Evolutionary conservation across 176 grass and related monocot genomes (phyloP), one percentile per base, ranked within the genome.

Genomic region (Juncus effusus): DNA sequence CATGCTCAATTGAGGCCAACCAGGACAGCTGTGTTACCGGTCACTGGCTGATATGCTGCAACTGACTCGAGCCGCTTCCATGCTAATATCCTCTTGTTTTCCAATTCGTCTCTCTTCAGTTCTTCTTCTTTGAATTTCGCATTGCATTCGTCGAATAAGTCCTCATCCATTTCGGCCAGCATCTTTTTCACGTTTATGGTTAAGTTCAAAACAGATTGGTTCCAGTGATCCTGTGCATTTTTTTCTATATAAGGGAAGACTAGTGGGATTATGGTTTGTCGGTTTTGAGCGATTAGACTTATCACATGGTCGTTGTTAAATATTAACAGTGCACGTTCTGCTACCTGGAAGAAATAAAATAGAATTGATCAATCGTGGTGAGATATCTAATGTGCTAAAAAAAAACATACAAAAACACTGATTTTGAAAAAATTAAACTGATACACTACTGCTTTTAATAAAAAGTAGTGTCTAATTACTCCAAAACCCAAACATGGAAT

Each of bases 261-360:
- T 8, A 89, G 60, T n/a, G 88, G 94, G 78, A 97, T 82, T 54
- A 97, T 78, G 4, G 40, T 64, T 80, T 89, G 77, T n/a, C 85
- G 78, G 51, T 97, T 97, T 51, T 92, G 88, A 2, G 80, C 83
- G 38, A 92, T 75, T 56, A 97, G 56, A 73, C 80, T 92, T 12
- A 86, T 82, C 52, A 97, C 76, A 64, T 84, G 78, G 62, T 97
- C 83, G 52, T 93, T 97, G 69, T 97, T 93, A 82, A 85, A 92
- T 16, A 97, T 85, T 64, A 97, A 97, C 62, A 97, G 75, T 13
- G 94, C 85, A 41, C 88, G 84, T 76, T 97, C 94, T 37, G 94
- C 94, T 58, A 97, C 94, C 94, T 97, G 80, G 57, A 54, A 60
- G 42, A 67, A 67, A 42, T 58, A 4, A 36, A 14, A 59, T 57